phyloP scores from a whole-genome alignment of 176 grass and related monocot genomes.

The Tuctoria greenei region DNA sequence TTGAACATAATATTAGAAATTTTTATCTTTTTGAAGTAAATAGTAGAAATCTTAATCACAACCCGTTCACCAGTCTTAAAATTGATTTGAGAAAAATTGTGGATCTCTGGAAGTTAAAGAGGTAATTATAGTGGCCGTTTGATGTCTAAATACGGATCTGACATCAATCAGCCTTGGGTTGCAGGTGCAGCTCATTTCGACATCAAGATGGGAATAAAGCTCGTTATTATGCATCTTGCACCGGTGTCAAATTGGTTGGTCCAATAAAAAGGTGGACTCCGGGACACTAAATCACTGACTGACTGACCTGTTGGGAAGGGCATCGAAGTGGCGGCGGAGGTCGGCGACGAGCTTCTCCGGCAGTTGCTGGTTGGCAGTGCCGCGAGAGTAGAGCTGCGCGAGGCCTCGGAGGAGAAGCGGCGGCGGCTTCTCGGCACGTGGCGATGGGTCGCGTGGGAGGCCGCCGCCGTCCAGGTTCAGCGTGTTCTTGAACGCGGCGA shows the following conservation, averaged over 20 bases:
- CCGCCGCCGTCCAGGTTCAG: constrained; percentile 62
- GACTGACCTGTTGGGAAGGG: constrained; percentile 81
- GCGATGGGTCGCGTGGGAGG: constrained; percentile 54
- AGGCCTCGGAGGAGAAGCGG: constrained; percentile 64
- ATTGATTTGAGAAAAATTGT: background rate
- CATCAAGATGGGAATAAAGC: background rate
- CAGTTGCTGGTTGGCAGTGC: constrained; percentile 53
- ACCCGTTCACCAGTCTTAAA: background rate
- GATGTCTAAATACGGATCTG: background rate
- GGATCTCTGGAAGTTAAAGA: background rate
- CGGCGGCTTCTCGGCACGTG: constrained; percentile 53
- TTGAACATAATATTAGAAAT: background rate
- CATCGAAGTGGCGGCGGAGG: constrained; percentile 91
- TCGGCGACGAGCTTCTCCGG: constrained; percentile 89
- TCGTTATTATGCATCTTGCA: background rate
- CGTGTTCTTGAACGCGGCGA: constrained; percentile 89
- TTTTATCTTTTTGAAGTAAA: background rate
- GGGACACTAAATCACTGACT: constrained; percentile 45
- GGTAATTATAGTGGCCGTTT: background rate
- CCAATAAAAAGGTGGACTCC: background rate
- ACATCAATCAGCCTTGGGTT: background rate
- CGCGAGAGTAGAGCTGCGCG: constrained; percentile 71
- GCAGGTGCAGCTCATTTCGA: constrained; percentile 13
- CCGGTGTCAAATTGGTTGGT: constrained; percentile 12
- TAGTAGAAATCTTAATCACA: background rate